Conservation (phyloP, 1,139 yeast species). For the Yamadazyma sp. region DNA sequence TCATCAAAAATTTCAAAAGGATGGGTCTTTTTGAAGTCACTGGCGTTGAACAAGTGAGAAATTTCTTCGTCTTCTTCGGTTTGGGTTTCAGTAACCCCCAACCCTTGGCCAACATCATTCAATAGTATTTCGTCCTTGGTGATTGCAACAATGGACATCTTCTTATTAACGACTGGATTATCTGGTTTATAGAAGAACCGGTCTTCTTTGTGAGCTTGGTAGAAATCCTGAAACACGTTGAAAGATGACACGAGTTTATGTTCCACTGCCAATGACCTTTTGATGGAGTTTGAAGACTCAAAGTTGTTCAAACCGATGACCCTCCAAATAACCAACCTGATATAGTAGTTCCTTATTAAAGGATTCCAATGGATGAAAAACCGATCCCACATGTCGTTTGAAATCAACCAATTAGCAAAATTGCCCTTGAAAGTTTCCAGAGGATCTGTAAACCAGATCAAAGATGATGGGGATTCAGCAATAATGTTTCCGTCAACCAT, state of each 20-base stretch:
- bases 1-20: constrained; percentile 79
- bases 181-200: constrained; percentile 37
- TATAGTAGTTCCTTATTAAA: constrained; percentile 66
- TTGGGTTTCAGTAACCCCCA: constrained; percentile 1
- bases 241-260: constrained; percentile 26
- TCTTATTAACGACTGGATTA: constrained; percentile 53
- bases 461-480: background rate
- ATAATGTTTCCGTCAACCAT: background rate
- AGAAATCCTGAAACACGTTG: constrained; percentile 19
- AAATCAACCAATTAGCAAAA: constrained; percentile 56
- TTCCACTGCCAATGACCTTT: constrained; percentile 31
- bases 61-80: constrained; percentile 12
- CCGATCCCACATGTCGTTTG: constrained; percentile 48
- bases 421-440: constrained; percentile 34
- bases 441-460: constrained; percentile 34
- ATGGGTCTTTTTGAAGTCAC: constrained; percentile 49
- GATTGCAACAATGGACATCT: constrained; percentile 44
- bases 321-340: constrained; percentile 69
- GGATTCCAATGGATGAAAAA: constrained; percentile 82
- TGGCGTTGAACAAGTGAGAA: constrained; percentile 20
- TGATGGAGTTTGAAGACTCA: constrained; percentile 35
- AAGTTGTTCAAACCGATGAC: constrained; percentile 50
- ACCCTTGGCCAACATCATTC: constrained; percentile 8
- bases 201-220: constrained; percentile 11
- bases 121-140: constrained; percentile 28